Percentiles rank a stretch among this genome's conserved stretches.
These are phyloP conservation scores for Sporisorium scitamineum DNA, from an alignment of 1,284 basidiomycete genomes.

Conservation along the genomic window DNA sequence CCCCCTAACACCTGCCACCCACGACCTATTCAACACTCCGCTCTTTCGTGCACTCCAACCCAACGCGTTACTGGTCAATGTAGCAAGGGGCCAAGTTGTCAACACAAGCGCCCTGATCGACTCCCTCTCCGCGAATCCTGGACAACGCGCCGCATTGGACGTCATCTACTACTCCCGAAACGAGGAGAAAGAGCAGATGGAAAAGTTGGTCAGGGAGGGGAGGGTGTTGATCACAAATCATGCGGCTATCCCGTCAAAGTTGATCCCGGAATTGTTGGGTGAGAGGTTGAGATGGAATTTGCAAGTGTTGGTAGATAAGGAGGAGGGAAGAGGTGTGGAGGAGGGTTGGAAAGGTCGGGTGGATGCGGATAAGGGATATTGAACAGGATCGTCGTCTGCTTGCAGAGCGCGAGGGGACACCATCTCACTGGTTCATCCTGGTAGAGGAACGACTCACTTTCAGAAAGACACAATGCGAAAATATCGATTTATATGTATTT, in stretches of 20 bases:
- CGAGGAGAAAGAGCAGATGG: background rate
- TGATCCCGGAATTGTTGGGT: slow-evolving; percentile 10
- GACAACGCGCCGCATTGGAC: slow-evolving; percentile 89
- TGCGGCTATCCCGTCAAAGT: slow-evolving; percentile 19
- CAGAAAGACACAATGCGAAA: too few species aligned
- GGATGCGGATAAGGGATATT: slow-evolving; percentile 33
- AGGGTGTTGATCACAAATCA: slow-evolving; percentile 37
- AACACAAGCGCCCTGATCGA: slow-evolving; percentile 82
- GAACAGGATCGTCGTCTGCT: too few species aligned
- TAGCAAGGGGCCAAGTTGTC: slow-evolving; percentile 75
- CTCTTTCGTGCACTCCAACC: slow-evolving; percentile 4
- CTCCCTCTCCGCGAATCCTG: slow-evolving; percentile 76
- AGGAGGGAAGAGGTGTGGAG: background rate
- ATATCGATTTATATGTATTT: too few species aligned
- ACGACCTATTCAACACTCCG: slow-evolving; percentile 11
- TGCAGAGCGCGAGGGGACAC: background rate
- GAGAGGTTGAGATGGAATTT: slow-evolving; percentile 21
- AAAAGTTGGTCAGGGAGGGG: slow-evolving; percentile 1
- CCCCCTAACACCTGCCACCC: slow-evolving; percentile 40
- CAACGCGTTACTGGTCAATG: slow-evolving; percentile 44
- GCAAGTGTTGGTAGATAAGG: background rate
- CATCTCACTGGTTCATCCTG: background rate
- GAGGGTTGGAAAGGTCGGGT: slow-evolving; percentile 15
- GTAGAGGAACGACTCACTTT: background rate
- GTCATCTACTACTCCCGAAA: slow-evolving; percentile 77